These are phyloP conservation scores for Volvariella volvacea DNA, from an alignment of 1,284 basidiomycete genomes.

Conservation along the genomic window DNA sequence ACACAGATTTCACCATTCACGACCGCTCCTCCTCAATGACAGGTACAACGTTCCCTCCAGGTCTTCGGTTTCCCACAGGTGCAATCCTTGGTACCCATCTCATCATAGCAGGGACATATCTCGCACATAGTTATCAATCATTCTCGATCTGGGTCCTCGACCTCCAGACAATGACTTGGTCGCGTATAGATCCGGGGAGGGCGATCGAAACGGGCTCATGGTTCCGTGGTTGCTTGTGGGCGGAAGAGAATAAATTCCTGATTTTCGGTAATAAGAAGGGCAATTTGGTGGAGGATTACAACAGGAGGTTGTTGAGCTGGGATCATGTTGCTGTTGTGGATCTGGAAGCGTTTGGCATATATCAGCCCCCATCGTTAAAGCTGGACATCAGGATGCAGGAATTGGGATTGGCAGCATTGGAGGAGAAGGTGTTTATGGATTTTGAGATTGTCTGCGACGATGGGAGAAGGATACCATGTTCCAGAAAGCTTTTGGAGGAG, in stretches of 20 bases:
- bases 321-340: slow-evolving; percentile 88
- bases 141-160: slow-evolving; percentile 91
- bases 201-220: slow-evolving; percentile 78
- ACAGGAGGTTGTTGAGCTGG: slow-evolving; percentile 84
- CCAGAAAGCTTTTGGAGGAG: slow-evolving; percentile 74
- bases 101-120: slow-evolving; percentile 85
- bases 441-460: slow-evolving; percentile 92
- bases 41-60: slow-evolving; percentile 77
- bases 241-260: slow-evolving; percentile 73
- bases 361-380: slow-evolving; percentile 72
- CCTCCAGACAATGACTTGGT: slow-evolving; percentile 75
- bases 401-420: slow-evolving; percentile 71
- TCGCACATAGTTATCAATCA: slow-evolving; percentile 83
- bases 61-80: slow-evolving; percentile 89
- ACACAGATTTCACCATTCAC: slow-evolving; percentile 63
- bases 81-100: slow-evolving; percentile 84
- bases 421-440: slow-evolving; percentile 72
- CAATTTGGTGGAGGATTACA: slow-evolving; percentile 88
- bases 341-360: slow-evolving; percentile 90
- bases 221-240: slow-evolving; percentile 84
- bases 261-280: slow-evolving; percentile 86
- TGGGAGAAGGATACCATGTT: slow-evolving; percentile 76
- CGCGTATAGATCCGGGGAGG: slow-evolving; percentile 77
- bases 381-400: slow-evolving; percentile 70
- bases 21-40: slow-evolving; percentile 75